Evolutionary conservation across 140 eudicot genomes (phyloP), one percentile per base, ranked within the genome.

Genomic region (Senecio squalidus): DNA sequence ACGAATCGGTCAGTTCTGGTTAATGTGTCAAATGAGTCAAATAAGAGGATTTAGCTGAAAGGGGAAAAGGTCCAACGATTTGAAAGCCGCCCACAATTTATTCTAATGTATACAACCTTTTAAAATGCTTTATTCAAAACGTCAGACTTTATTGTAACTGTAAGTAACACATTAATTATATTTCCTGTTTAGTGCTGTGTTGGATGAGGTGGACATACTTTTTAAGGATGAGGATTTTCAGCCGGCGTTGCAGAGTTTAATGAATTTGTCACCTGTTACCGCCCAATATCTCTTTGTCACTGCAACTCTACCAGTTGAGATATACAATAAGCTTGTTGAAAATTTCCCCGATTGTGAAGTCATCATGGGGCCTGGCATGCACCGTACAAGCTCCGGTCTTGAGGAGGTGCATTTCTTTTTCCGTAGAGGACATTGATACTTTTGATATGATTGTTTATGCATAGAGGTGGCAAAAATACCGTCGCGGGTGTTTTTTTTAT

Each of bases 151-250:
- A n/a, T n/a, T n/a, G n/a, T n/a, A n/a, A n/a, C n/a, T n/a, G n/a
- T n/a, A n/a, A n/a, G n/a, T n/a, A n/a, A n/a, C n/a, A n/a, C n/a
- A n/a, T n/a, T n/a, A n/a, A n/a, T n/a, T n/a, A n/a, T n/a, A n/a
- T n/a, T 89, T 74, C 87, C 39, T 43, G 3, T 63, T 48, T 46
- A 90, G 98, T 74, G 96, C 91, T 26, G 84, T 90, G 39, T 70
- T 90, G 80, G 98, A 90, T 68, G 98, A 90, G 84, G 95, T 90
- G 36, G 98, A 90, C 69, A 81, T 90, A 68, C 96, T 90, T 23
- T 90, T 73, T 60, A 81, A 80, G 54, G 94, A 86, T 74, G 98
- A 90, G 53, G 98, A 81, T 66, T 90, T 90, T 68, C 88, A 90
- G 71, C 83, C 68, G 34, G 96, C 95, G 15, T 70, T 86, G 49